Evolutionary conservation across 2,329 filamentous ascomycete genomes (phyloP).

Genomic region (Penicillium frequentans): DNA sequence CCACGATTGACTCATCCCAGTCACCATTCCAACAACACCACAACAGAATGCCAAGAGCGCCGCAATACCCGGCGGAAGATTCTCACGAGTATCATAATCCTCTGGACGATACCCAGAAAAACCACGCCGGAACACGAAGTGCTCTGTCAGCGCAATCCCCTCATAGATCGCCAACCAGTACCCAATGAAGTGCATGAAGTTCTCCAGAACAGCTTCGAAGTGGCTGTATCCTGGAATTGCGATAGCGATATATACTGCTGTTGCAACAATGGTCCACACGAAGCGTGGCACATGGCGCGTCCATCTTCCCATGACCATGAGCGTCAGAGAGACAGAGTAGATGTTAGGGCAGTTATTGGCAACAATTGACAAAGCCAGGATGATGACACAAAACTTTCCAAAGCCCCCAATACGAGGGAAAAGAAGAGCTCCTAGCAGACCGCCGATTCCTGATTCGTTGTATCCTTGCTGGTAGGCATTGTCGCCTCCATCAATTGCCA

Average conservation of each 20-base stretch:
- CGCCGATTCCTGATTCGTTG: constrained; percentile 60
- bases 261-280: constrained; percentile 63
- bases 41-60: constrained; percentile 63
- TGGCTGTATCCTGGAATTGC: constrained; percentile 67
- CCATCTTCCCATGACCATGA: constrained; percentile 63
- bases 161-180: constrained; percentile 76
- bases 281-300: constrained; percentile 65
- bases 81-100: constrained; percentile 57
- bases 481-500: constrained; percentile 52
- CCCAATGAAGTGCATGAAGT: constrained; percentile 67
- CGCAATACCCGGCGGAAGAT: constrained; percentile 63
- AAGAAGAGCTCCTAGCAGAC: constrained; percentile 65
- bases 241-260: constrained; percentile 65
- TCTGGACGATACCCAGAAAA: constrained; percentile 59
- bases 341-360: constrained; percentile 71
- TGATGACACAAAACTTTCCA: constrained; percentile 68
- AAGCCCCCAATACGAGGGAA: constrained; percentile 61
- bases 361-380: constrained; percentile 65
- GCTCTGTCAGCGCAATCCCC: constrained; percentile 64
- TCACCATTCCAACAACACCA: constrained; percentile 64
- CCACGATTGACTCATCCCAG: constrained; percentile 71
- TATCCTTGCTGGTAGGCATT: constrained; percentile 60
- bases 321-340: constrained; percentile 67
- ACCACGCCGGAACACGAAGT: constrained; percentile 65
- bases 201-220: constrained; percentile 64